phyloP scores from a whole-genome alignment of 192 early-diverging fungal species.

The Glomus cerebriforme region DNA sequence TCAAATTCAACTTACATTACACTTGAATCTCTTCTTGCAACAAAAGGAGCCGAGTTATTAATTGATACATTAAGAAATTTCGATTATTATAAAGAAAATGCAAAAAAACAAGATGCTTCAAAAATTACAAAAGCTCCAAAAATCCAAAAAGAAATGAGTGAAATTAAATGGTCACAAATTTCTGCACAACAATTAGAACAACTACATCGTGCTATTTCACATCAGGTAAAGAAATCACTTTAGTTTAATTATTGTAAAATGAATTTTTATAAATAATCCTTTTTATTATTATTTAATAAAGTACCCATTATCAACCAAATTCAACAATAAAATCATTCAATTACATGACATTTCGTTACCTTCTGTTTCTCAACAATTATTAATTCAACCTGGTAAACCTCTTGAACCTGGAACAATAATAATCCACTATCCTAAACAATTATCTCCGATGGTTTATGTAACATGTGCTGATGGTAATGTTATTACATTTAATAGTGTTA shows the following conservation, averaged over 20 bases:
- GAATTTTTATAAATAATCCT: slow-evolving; percentile 15
- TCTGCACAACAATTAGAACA: slow-evolving; percentile 61
- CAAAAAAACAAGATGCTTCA: slow-evolving; percentile 62
- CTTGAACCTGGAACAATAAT: slow-evolving; percentile 35
- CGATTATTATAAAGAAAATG: slow-evolving; percentile 55
- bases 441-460: slow-evolving; percentile 27
- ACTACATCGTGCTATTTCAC: slow-evolving; percentile 72
- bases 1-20: slow-evolving; percentile 39
- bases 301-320: slow-evolving; percentile 57
- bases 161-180: slow-evolving; percentile 64
- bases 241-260: not conserved
- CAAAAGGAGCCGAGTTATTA: slow-evolving; percentile 60
- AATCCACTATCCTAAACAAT: slow-evolving; percentile 18
- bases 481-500: slow-evolving; percentile 40
- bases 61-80: slow-evolving; percentile 64
- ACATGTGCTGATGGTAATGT: not conserved
- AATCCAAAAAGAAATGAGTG: slow-evolving; percentile 58
- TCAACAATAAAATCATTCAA: slow-evolving; percentile 47
- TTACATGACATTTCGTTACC: slow-evolving; percentile 43
- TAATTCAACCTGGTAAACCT: not conserved
- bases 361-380: slow-evolving; percentile 21
- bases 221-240: slow-evolving; percentile 53
- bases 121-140: slow-evolving; percentile 72
- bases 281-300: slow-evolving; percentile 33
- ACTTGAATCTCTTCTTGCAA: slow-evolving; percentile 48